Evolutionary conservation across 192 early-diverging fungal genomes (phyloP), one percentile per base, ranked within the genome.

Genomic region (Coemansia sp.): DNA sequence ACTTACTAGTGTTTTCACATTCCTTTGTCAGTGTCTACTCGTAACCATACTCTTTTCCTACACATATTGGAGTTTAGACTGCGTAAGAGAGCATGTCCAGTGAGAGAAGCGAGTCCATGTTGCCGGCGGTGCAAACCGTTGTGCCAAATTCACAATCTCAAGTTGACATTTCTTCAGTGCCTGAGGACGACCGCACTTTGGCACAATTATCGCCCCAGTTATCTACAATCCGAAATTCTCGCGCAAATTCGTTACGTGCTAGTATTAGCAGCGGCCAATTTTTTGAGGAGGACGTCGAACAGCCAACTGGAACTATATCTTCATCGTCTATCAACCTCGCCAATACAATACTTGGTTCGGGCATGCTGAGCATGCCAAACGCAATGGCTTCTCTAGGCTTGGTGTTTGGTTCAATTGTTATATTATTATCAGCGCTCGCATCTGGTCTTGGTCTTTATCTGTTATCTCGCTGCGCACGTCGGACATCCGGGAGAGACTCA

Each of bases 311-410:
- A 10, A 87, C 92, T 4, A 71, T 89, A 3, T 52, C 76, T 31
- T 87, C 87, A 42, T 92, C 89, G 8, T 74, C 85, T 7, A 86
- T 94, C 59, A 99, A 97, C 71, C 82, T 99, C 33, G 86, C 90
- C 39, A 99, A 99, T 68, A 99, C 96, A 0, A 96, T 99, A 70
- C 80, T 98, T 9, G 96, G 96, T n/a, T 88, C 90, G 51, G 97
- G 95, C 4, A 96, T 98, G 94, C 81, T 99, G 24, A 96, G 95
- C 32, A 96, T 99, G 97, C 93, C 95, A 24, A 85, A 87, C 51
- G 95, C 95, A 8, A 74, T 99, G 51, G 91, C 93, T 1, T 74
- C 90, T 10, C 85, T 93, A 19, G 97, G 97, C 42, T 78, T 99
- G 56, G 78, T 86, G 4, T 72, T 94, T 0, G 97, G 96, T 23